Percentiles rank a stretch among this genome's conserved stretches.
Evolutionary conservation across 768 basidiomycete genomes (phyloP).

Genomic region (Amanita rubescens): DNA sequence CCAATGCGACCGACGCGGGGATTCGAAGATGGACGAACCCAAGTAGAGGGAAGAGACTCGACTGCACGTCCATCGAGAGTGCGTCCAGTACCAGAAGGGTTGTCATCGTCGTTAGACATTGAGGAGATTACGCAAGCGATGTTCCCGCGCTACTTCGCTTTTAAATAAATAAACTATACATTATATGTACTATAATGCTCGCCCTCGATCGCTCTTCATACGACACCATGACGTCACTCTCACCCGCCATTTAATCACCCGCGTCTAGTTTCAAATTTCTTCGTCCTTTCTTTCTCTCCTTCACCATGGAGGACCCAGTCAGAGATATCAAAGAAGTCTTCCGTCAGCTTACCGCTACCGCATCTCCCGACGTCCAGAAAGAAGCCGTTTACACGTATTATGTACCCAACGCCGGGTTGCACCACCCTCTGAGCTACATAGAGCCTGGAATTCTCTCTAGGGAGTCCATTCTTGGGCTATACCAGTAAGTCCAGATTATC

Average conservation of each 20-base stretch:
- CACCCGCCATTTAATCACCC: too few relatives aligned
- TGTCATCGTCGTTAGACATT: conserved; percentile 33
- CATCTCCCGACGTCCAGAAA: conserved; percentile 37
- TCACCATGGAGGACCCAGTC: conserved; percentile 45
- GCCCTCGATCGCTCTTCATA: background rate
- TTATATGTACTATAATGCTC: too few relatives aligned
- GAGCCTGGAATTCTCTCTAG: conserved; percentile 35
- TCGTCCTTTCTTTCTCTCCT: conserved; percentile 7
- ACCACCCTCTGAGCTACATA: conserved; percentile 45
- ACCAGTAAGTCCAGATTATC: conserved; percentile 33
- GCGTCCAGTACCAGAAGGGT: conserved; percentile 27
- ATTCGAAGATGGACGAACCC: conserved; percentile 31
- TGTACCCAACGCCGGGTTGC: conserved; percentile 41
- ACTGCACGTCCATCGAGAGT: conserved; percentile 40
- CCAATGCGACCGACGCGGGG: conserved; percentile 48
- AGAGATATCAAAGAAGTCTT: conserved; percentile 38
- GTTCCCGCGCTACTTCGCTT: background rate
- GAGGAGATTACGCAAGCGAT: background rate
- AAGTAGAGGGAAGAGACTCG: conserved; percentile 42
- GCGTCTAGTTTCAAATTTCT: background rate
- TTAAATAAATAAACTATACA: too few relatives aligned
- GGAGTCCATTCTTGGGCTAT: conserved; percentile 43
- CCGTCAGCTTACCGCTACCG: conserved; percentile 31
- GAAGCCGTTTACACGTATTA: conserved; percentile 39
- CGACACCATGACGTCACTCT: background rate